phyloP scores from a whole-genome alignment of 345 rosid species.

The Salix koriyanagi region DNA sequence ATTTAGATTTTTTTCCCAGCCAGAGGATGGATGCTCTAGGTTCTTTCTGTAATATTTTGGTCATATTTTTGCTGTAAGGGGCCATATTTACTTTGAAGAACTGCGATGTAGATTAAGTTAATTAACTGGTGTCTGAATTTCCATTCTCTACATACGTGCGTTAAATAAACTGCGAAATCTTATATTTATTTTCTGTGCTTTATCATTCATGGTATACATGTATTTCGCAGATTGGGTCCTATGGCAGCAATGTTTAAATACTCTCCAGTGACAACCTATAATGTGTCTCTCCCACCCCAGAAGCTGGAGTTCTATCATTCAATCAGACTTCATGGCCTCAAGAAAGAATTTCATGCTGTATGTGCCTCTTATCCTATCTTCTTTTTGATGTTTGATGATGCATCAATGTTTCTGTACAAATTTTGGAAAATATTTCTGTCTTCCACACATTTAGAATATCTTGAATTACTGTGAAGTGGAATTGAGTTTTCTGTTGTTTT shows the following conservation, averaged over 20 bases:
- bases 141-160: too few relatives aligned
- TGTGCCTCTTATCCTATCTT: slow-evolving; percentile 13
- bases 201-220: neutral
- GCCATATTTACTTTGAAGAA: neutral
- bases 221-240: slow-evolving; percentile 65
- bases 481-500: slow-evolving; percentile 10
- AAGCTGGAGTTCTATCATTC: slow-evolving; percentile 58
- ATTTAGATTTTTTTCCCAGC: neutral
- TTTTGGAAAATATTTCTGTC: neutral
- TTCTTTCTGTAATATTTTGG: neutral
- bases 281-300: slow-evolving; percentile 67
- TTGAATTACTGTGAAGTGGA: neutral
- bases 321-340: slow-evolving; percentile 47
- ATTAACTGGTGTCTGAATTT: neutral
- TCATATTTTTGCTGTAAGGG: neutral
- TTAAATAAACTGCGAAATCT: neutral
- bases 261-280: slow-evolving; percentile 65
- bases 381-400: slow-evolving; percentile 6
- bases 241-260: slow-evolving; percentile 84
- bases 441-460: neutral
- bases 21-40: neutral
- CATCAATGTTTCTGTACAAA: neutral
- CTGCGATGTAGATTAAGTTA: neutral
- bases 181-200: neutral
- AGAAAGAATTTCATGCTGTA: slow-evolving; percentile 58